Evolutionary conservation across 1,284 basidiomycete genomes (phyloP).

Genomic region (Cryptococcus sp.): DNA sequence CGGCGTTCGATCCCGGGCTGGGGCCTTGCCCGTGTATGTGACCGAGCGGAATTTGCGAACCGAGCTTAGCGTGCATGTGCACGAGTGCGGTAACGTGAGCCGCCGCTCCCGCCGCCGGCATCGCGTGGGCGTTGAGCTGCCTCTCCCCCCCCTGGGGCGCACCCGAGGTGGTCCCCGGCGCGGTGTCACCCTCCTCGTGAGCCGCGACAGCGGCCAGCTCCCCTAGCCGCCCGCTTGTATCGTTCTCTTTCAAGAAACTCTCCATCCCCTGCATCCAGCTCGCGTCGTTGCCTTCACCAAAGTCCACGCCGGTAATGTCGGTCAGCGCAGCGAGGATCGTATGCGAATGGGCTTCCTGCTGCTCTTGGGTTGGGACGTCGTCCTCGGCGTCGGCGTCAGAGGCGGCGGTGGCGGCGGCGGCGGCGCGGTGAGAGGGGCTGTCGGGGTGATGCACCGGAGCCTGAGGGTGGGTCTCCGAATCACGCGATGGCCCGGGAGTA

Average conservation of each 20-base stretch:
- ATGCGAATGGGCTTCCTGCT: conserved; percentile 35
- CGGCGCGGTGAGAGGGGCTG: not conserved
- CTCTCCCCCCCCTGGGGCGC: not conserved
- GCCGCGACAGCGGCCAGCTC: conserved; percentile 43
- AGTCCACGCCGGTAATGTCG: conserved; percentile 22
- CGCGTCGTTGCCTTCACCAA: conserved; percentile 20
- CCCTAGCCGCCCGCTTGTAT: conserved; percentile 35
- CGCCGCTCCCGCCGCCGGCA: not conserved
- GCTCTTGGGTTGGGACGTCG: conserved; percentile 1
- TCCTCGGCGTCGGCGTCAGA: not conserved
- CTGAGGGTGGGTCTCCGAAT: not conserved
- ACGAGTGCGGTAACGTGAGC: not conserved
- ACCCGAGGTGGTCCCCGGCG: not conserved
- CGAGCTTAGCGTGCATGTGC: not conserved
- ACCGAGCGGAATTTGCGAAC: not conserved
- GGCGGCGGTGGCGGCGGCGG: not conserved
- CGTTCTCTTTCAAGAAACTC: conserved; percentile 34
- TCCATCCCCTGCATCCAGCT: conserved; percentile 43
- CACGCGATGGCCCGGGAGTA: not conserved
- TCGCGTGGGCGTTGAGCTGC: too few relatives aligned
- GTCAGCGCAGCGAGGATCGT: conserved; percentile 42
- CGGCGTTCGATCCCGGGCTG: conserved; percentile 4
- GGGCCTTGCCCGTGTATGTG: too few relatives aligned
- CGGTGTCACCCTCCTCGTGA: conserved; percentile 12
- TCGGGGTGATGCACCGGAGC: too few relatives aligned